phyloP scores from a whole-genome alignment of 1,139 yeast genomes.

The Saccharomycopsis hybrid region DNA sequence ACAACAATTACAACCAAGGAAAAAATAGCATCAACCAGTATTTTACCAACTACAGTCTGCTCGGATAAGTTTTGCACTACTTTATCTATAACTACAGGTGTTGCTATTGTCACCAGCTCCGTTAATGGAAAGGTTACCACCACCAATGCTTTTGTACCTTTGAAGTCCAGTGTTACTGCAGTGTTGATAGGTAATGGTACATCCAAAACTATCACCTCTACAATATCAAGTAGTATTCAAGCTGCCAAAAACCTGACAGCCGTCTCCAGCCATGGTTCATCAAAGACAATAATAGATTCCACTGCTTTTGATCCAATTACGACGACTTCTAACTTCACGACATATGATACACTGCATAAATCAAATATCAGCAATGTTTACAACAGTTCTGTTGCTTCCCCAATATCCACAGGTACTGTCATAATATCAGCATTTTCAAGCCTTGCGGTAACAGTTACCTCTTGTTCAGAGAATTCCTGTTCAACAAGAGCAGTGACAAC shows the following conservation, averaged over 20 bases:
- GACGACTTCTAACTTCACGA: slow-evolving; percentile 2
- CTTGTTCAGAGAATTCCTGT: neutral
- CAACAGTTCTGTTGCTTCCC: neutral
- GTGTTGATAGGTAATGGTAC: neutral
- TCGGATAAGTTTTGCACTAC: slow-evolving; percentile 3
- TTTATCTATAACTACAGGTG: neutral
- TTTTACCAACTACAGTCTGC: slow-evolving; percentile 3
- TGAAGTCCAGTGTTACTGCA: neutral
- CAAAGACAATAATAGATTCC: neutral
- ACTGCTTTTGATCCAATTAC: slow-evolving; percentile 1
- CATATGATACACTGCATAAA: neutral
- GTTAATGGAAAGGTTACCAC: neutral
- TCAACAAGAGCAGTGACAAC: neutral
- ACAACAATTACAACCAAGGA: neutral
- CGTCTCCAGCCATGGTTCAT: neutral
- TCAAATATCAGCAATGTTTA: neutral
- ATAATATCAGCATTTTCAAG: neutral
- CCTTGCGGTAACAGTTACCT: neutral
- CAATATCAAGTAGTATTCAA: neutral
- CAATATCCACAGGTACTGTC: neutral
- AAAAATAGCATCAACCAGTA: neutral
- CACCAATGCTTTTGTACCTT: neutral
- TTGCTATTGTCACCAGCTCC: neutral
- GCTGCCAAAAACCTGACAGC: neutral
- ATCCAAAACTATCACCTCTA: neutral